Percentiles rank a stretch among this genome's conserved stretches.
These are phyloP conservation scores for Aspergillus oerlinghausenensis DNA, from an alignment of 2,329 filamentous ascomycete species.

Conservation along the genomic window DNA sequence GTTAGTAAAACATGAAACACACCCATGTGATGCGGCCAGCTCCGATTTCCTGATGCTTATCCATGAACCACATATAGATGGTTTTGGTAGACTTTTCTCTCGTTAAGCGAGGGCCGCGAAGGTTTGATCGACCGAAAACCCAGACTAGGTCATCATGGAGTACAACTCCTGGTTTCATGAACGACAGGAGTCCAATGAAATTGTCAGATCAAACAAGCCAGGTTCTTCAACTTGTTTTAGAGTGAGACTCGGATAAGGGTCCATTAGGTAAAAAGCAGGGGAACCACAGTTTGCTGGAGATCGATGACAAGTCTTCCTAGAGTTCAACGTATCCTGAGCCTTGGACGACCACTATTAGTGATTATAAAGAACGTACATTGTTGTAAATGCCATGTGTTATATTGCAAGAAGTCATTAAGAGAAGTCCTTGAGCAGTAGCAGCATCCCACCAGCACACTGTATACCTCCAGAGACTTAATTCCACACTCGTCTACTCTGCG, in stretches of 20 bases:
- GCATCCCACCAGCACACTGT: too few species aligned
- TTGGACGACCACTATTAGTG: too few species aligned
- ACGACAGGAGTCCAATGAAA: background rate
- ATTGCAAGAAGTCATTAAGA: too few species aligned
- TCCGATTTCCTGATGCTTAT: background rate
- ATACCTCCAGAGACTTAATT: too few species aligned
- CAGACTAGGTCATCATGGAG: background rate
- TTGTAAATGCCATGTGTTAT: too few species aligned
- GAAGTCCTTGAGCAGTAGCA: too few species aligned
- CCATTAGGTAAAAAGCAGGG: background rate
- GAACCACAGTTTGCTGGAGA: background rate
- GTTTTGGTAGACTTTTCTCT: too few species aligned
- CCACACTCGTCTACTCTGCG: too few species aligned
- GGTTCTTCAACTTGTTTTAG: background rate
- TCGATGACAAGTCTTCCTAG: background rate
- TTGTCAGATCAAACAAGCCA: background rate
- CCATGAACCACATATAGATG: background rate
- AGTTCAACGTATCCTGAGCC: background rate
- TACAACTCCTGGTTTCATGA: background rate
- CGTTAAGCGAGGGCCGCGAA: too few species aligned
- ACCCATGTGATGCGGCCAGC: background rate
- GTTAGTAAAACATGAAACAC: background rate
- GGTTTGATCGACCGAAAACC: too few species aligned
- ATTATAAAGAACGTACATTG: too few species aligned
- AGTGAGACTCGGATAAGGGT: constrained; percentile 1